Evolutionary conservation across 208 protist genomes (phyloP), one percentile per base, ranked within the genome.

Genomic region (Leishmania tarentolae): DNA sequence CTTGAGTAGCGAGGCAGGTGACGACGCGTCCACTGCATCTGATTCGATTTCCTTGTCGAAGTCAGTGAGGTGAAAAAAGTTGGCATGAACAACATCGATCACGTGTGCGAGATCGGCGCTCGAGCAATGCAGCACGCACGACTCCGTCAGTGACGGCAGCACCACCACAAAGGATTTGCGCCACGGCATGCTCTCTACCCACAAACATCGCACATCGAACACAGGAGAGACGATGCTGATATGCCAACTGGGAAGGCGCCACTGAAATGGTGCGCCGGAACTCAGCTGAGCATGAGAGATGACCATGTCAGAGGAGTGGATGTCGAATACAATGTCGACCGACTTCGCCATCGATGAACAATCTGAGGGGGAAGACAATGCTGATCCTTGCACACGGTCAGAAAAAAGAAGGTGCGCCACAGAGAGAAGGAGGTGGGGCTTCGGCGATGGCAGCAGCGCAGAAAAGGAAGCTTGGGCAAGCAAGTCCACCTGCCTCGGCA

Each of bases 1-100:
- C 35, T 76, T 66, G 28, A 86, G 65, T 15, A 86, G 59, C 15
- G 78, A 82, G 3, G 78, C 71, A 9, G 82, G 82, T n/a, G 82
- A 70, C 1, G 78, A 79, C 35, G 46, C 53, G 50, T 37, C 13
- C 44, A 52, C n/a, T 3, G 59, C 46, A 21, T 46, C 44, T n/a
- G 35, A 53, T 13, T 56, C 50, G 31, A 11, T 35, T 21, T 53
- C n/a, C 6, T 5, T 37, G 46, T 28, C 47, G 42, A 52, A 7
- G 31, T 47, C 0, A 15, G 53, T 24, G 40, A 11, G 59, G 7
- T 69, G 66, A 0, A 79, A 46, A 61, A 82, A 86, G 75, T 71
- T 86, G 47, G 82, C 78, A 37, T 86, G 74, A 47, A 86, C 0
- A 15, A 76, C 46, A 24, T 82, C 63, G 44, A 86, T 63, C 31